phyloP scores from a whole-genome alignment of 495 filamentous ascomycete species.

The Chaetomium fimeti region DNA sequence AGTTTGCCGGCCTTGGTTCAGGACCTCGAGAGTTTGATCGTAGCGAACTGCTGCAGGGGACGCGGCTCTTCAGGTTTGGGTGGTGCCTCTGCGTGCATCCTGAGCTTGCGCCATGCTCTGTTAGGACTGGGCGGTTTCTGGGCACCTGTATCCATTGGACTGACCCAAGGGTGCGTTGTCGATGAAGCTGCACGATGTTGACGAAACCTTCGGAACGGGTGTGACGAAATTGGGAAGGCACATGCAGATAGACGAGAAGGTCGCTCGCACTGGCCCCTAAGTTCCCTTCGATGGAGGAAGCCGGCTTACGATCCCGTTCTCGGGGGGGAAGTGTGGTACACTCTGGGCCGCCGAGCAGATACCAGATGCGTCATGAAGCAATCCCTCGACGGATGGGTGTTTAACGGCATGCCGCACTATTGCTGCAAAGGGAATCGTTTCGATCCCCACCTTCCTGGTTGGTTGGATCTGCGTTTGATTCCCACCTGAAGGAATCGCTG shows the following conservation, averaged over 20 bases:
- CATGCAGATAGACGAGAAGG: neutral
- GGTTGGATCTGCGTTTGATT: slow-evolving; percentile 31
- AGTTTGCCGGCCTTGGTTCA: no score
- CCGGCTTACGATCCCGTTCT: neutral
- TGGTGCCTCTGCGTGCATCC: slow-evolving; percentile 16
- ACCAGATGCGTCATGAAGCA: neutral
- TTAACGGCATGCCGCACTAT: slow-evolving; percentile 2
- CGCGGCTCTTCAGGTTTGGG: slow-evolving; percentile 1
- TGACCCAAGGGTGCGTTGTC: neutral
- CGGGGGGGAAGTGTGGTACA: neutral
- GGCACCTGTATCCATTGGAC: neutral
- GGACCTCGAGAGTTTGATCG: slow-evolving; percentile 18
- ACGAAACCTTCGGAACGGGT: slow-evolving; percentile 7
- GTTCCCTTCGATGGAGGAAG: neutral
- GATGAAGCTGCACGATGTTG: slow-evolving; percentile 11
- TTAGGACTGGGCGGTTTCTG: neutral
- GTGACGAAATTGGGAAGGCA: neutral
- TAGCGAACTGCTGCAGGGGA: slow-evolving; percentile 30
- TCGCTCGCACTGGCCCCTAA: neutral
- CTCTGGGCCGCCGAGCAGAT: no score
- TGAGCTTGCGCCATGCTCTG: slow-evolving; percentile 4
- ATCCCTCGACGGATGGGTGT: neutral
- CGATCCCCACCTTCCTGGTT: slow-evolving; percentile 17
- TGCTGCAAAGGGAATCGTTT: slow-evolving; percentile 19
- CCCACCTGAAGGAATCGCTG: slow-evolving; percentile 7